Conservation (phyloP, 805 yeast species). For the Saccharomycopsis javanensis region DNA sequence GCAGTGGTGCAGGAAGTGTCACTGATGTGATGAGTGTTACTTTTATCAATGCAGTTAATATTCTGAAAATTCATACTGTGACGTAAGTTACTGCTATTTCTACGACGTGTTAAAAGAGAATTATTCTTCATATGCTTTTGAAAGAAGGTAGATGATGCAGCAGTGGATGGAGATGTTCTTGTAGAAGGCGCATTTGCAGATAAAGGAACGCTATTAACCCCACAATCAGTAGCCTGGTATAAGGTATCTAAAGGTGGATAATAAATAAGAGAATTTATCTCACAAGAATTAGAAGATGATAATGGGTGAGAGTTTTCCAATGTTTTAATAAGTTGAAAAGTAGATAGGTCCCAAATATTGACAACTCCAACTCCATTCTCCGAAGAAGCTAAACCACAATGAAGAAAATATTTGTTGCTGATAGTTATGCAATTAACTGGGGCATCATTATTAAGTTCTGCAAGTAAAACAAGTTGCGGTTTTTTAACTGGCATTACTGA, state of each 20-base stretch:
- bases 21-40: slow-evolving; percentile 41
- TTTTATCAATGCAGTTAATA: slow-evolving; percentile 39
- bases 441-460: slow-evolving; percentile 50
- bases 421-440: slow-evolving; percentile 63
- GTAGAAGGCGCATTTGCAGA: slow-evolving; percentile 7
- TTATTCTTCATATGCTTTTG: slow-evolving; percentile 21
- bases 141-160: slow-evolving; percentile 25
- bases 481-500: slow-evolving; percentile 20
- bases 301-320: slow-evolving; percentile 26
- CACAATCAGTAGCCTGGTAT: slow-evolving; percentile 40
- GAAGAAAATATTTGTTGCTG: slow-evolving; percentile 51
- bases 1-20: slow-evolving; percentile 39
- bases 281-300: slow-evolving; percentile 28
- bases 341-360: slow-evolving; percentile 80
- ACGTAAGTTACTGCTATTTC: slow-evolving; percentile 1
- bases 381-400: slow-evolving; percentile 62
- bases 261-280: slow-evolving; percentile 52
- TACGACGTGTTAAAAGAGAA: slow-evolving; percentile 30
- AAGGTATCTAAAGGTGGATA: slow-evolving; percentile 39
- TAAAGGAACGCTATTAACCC: slow-evolving; percentile 11
- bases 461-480: slow-evolving; percentile 23
- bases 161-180: slow-evolving; percentile 51
- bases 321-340: slow-evolving; percentile 56
- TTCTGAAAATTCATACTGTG: background rate
- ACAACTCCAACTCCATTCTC: slow-evolving; percentile 38